Evolutionary conservation across 202 grass and related monocot species (phyloP), one percentile per base, ranked within the genome.

Genomic region (Schoenoplectus tabernaemontani): DNA sequence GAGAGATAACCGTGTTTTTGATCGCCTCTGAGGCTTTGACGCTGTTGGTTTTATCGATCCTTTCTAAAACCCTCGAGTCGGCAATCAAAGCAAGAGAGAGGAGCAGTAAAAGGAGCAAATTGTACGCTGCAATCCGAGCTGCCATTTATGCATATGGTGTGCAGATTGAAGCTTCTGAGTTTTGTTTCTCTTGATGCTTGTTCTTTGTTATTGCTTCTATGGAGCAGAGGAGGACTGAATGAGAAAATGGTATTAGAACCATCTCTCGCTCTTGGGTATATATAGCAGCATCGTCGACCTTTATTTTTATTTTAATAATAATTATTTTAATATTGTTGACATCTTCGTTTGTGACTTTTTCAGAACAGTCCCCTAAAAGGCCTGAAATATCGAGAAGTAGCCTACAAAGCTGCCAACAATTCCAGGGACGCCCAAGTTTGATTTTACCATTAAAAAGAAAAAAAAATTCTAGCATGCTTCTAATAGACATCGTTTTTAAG

Each of bases 11-110:
- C 42, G 66, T 78, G 72, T 82, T 62, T 26, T 59, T 76, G 51
- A 64, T 24, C 39, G 12, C 50, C 2, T 70, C 58, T 7, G 0
- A 16, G 0, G 36, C 17, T 0, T 0, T 12, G n/a, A 33, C 78
- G 34, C 0, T 41, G 13, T 39, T 33, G 6, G 48, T 39, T 7
- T 30, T 32, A 39, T 78, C 17, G 39, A 26, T 17, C 15, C 24
- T n/a, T 66, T 84, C 76, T 59, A 86, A 57, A 88, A 83, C 17
- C 53, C 72, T 80, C 87, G 57, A 12, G 60, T 86, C 2, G 22
- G 50, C 41, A 0, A 53, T 65, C 51, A 46, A 30, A 44, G 65
- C 5, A 17, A 28, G 22, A 78, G 72, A 78, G 37, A 78, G 3
- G n/a, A 83, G 51, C 24, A 77, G 4, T 32, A 84, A 13, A 9